phyloP scores from a whole-genome alignment of 2,329 filamentous ascomycete genomes.

The Stemphylium beticola region DNA sequence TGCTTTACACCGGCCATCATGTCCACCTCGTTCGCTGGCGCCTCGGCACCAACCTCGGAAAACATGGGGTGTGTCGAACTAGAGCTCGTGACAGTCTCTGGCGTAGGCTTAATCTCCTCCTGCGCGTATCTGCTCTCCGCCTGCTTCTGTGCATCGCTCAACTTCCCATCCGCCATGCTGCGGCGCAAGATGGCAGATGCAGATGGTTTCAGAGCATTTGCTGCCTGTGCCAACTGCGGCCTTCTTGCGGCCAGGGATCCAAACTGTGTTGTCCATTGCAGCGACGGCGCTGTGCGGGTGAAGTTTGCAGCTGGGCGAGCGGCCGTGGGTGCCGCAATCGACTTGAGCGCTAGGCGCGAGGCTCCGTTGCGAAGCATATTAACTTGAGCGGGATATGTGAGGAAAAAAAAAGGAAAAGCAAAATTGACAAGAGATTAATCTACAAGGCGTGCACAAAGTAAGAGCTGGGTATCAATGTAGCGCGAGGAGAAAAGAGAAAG shows the following conservation, averaged over 20 bases:
- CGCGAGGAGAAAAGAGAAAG: neutral
- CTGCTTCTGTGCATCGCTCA: conserved; percentile 59
- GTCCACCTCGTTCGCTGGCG: conserved; percentile 49
- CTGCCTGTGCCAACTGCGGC: conserved; percentile 30
- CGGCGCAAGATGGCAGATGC: conserved; percentile 50
- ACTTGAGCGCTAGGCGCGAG: conserved; percentile 50
- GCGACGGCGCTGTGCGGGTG: conserved; percentile 23
- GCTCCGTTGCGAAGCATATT: conserved; percentile 55
- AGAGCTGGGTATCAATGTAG: conserved; percentile 12
- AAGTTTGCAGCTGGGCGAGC: conserved; percentile 38
- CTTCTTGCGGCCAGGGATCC: conserved; percentile 47
- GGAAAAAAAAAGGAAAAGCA: neutral
- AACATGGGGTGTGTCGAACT: conserved; percentile 58
- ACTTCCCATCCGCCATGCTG: conserved; percentile 46
- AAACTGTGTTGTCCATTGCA: conserved; percentile 52
- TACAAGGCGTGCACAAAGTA: neutral
- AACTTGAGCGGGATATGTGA: neutral
- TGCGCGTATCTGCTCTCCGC: conserved; percentile 62
- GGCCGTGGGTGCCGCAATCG: conserved; percentile 38
- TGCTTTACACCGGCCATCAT: conserved; percentile 55
- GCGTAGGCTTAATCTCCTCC: conserved; percentile 64
- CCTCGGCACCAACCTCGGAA: conserved; percentile 45
- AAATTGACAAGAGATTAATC: neutral
- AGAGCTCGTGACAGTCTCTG: conserved; percentile 64
- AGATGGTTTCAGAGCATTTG: conserved; percentile 37